phyloP scores from a whole-genome alignment of 345 rosid genomes.

The Reutealis trisperma region DNA sequence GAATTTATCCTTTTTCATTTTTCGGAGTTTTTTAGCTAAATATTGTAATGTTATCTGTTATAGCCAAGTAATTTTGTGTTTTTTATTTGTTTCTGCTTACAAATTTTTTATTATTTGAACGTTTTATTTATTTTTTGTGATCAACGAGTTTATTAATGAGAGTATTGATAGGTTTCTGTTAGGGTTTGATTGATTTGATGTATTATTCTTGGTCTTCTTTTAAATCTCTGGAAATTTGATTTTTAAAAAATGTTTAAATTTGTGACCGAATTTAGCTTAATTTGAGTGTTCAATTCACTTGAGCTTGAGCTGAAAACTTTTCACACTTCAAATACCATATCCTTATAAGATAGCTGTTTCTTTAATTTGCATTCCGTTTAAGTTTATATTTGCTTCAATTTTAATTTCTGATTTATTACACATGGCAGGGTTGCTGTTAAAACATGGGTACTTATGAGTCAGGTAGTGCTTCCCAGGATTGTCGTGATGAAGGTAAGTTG shows the following conservation, averaged over 20 bases:
- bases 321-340: background rate
- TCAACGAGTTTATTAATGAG: background rate
- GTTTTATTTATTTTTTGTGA: background rate
- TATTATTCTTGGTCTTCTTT: background rate
- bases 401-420: background rate
- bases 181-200: background rate
- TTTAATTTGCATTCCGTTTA: no score
- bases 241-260: no score
- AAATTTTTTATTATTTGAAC: background rate
- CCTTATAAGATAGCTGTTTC: background rate
- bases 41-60: background rate
- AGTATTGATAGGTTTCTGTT: background rate
- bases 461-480: slow-evolving; percentile 41
- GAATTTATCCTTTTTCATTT: background rate
- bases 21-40: background rate
- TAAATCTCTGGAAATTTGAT: no score
- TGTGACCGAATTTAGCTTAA: background rate
- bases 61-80: background rate
- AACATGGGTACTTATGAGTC: slow-evolving; percentile 43
- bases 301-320: background rate
- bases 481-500: slow-evolving; percentile 43
- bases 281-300: background rate
- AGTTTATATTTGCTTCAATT: background rate
- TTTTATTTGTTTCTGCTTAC: background rate
- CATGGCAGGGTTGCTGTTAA: background rate